phyloP scores from a whole-genome alignment of 2,329 filamentous ascomycete genomes.

The Paecilomyces fulvus region DNA sequence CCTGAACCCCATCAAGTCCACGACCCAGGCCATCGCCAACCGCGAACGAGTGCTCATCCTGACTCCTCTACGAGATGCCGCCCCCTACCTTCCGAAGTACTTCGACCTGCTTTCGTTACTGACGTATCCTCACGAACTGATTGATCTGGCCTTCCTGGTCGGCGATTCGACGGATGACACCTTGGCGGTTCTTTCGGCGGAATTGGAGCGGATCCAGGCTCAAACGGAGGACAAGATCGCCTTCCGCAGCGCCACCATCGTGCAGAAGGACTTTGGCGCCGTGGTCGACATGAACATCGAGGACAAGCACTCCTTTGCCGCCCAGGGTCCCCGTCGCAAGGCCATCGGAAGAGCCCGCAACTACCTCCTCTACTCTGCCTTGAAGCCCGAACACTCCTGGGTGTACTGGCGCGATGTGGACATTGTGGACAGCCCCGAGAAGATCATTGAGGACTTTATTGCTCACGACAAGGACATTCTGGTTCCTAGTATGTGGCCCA shows the following conservation, averaged over 20 bases:
- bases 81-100: conserved; percentile 73
- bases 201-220: conserved; percentile 81
- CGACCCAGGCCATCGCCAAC: conserved; percentile 66
- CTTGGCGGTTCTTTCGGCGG: conserved; percentile 71
- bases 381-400: conserved; percentile 95
- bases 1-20: conserved; percentile 77
- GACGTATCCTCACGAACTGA: conserved; percentile 88
- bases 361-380: conserved; percentile 71
- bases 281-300: conserved; percentile 68
- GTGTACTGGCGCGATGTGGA: conserved; percentile 98
- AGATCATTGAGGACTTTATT: conserved; percentile 90
- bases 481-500: conserved; percentile 69
- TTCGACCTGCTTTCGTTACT: conserved; percentile 87
- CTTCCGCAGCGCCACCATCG: conserved; percentile 74
- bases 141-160: conserved; percentile 90
- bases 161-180: conserved; percentile 90
- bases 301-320: conserved; percentile 75
- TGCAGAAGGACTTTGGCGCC: conserved; percentile 85
- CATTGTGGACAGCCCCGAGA: conserved; percentile 79
- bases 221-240: conserved; percentile 65
- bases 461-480: conserved; percentile 88
- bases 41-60: conserved; percentile 84
- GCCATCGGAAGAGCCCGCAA: conserved; percentile 86
- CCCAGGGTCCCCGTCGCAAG: conserved; percentile 83
- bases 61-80: conserved; percentile 85